A percentile compares a stretch with the other conserved stretches of the same genome.
Evolutionary conservation across 129 eudicot genomes (phyloP).

Genomic region (Deinandra increscens): DNA sequence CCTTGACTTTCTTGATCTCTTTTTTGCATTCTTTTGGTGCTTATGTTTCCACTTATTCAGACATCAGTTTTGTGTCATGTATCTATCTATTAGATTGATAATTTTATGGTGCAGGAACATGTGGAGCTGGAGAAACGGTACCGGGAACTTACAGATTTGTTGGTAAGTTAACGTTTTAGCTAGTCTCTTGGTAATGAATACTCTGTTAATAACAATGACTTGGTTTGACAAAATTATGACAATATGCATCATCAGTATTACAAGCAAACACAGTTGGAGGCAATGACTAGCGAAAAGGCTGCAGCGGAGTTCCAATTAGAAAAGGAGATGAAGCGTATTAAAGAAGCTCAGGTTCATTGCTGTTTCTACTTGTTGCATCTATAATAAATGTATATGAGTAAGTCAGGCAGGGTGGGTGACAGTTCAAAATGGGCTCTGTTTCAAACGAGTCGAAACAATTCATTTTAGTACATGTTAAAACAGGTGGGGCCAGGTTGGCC

Average conservation of each 20-base stretch:
- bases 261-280: slow-evolving; percentile 84
- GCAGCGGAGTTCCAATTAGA: slow-evolving; percentile 72
- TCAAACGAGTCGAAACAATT: neutral
- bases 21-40: slow-evolving; percentile 13
- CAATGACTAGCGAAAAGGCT: slow-evolving; percentile 11
- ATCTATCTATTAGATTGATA: slow-evolving; percentile 8
- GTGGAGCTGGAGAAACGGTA: slow-evolving; percentile 97
- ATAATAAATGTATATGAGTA: neutral
- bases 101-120: slow-evolving; percentile 68
- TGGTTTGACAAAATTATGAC: slow-evolving; percentile 19
- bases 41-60: slow-evolving; percentile 6
- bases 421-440: neutral
- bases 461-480: neutral
- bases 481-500: neutral
- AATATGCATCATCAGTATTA: slow-evolving; percentile 53
- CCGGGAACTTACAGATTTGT: slow-evolving; percentile 89
- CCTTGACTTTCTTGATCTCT: slow-evolving; percentile 15
- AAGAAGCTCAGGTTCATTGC: slow-evolving; percentile 71
- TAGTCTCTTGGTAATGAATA: neutral
- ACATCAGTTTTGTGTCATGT: slow-evolving; percentile 1
- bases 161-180: slow-evolving; percentile 44
- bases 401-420: neutral
- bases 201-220: slow-evolving; percentile 13
- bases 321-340: slow-evolving; percentile 76
- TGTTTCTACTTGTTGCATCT: slow-evolving; percentile 22